These are phyloP conservation scores for Phytophthora vignae DNA, from an alignment of 352 stramenopile genomes.

Conservation along the genomic window DNA sequence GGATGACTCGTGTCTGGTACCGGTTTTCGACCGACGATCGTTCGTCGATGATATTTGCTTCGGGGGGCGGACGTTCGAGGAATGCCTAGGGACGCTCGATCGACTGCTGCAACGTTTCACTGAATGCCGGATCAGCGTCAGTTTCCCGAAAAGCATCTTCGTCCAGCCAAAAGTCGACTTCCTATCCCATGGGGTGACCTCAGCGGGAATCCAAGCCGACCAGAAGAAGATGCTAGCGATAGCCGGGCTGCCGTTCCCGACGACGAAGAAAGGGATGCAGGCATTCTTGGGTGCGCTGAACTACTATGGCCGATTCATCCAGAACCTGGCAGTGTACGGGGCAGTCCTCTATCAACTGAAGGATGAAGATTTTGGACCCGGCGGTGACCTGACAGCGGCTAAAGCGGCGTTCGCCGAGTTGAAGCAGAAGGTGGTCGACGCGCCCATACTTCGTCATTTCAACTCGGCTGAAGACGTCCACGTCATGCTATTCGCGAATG, in stretches of 20 bases:
- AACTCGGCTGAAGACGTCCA: no score
- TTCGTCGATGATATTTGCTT: constrained; percentile 18
- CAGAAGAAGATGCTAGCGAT: background rate
- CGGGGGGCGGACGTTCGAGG: background rate
- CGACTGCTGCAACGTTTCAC: constrained; percentile 1
- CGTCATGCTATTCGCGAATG: no score
- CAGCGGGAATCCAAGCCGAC: background rate
- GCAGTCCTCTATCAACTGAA: background rate
- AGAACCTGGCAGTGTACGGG: background rate
- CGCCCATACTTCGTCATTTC: no score
- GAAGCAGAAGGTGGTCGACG: no score
- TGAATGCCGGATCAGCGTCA: background rate
- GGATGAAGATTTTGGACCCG: background rate
- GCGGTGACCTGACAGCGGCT: background rate
- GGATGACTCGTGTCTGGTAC: background rate
- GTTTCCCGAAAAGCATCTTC: background rate
- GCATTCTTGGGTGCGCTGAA: background rate
- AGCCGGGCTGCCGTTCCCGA: background rate
- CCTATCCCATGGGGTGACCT: no score
- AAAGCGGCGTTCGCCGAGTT: no score
- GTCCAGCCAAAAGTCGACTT: background rate
- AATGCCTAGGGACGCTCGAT: background rate
- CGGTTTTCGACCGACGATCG: background rate
- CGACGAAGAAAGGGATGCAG: background rate
- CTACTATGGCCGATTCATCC: background rate